Evolutionary conservation across 1,284 basidiomycete genomes (phyloP).

Genomic region (Pyrrhoderma lamaoense): DNA sequence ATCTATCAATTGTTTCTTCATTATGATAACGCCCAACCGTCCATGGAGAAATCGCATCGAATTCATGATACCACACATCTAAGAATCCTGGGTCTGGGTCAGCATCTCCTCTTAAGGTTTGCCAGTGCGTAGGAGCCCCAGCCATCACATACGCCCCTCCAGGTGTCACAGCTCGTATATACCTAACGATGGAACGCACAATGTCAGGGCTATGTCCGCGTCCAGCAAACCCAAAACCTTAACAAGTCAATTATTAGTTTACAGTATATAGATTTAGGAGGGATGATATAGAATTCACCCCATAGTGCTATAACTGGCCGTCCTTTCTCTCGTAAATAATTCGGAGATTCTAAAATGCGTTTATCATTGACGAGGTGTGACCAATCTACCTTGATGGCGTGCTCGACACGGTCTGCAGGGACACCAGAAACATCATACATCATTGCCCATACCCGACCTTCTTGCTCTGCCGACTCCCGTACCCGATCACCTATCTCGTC

Average conservation of each 20-base stretch:
- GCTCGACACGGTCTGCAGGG: conserved; percentile 48
- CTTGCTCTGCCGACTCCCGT: conserved; percentile 62
- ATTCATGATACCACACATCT: conserved; percentile 58
- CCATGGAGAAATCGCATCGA: conserved; percentile 74
- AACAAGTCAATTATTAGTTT: neutral
- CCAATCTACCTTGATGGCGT: conserved; percentile 61
- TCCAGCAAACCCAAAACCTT: conserved; percentile 61
- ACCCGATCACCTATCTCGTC: conserved; percentile 69
- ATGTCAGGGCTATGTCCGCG: conserved; percentile 53
- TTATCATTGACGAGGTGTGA: conserved; percentile 54
- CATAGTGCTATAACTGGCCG: conserved; percentile 62
- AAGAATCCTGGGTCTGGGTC: conserved; percentile 57
- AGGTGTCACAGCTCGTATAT: conserved; percentile 52
- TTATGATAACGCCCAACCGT: conserved; percentile 58
- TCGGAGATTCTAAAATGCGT: conserved; percentile 58
- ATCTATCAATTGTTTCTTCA: conserved; percentile 50
- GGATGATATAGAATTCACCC: conserved; percentile 35
- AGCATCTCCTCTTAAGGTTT: conserved; percentile 56
- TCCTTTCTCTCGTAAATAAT: conserved; percentile 59
- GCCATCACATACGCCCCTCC: conserved; percentile 68
- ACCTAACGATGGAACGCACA: conserved; percentile 45
- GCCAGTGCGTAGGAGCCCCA: conserved; percentile 63
- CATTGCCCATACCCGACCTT: conserved; percentile 69
- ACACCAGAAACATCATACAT: conserved; percentile 78
- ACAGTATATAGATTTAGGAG: neutral